These are phyloP conservation scores for Agaricus subrufescens DNA, from an alignment of 768 basidiomycete genomes.

Conservation along the genomic window DNA sequence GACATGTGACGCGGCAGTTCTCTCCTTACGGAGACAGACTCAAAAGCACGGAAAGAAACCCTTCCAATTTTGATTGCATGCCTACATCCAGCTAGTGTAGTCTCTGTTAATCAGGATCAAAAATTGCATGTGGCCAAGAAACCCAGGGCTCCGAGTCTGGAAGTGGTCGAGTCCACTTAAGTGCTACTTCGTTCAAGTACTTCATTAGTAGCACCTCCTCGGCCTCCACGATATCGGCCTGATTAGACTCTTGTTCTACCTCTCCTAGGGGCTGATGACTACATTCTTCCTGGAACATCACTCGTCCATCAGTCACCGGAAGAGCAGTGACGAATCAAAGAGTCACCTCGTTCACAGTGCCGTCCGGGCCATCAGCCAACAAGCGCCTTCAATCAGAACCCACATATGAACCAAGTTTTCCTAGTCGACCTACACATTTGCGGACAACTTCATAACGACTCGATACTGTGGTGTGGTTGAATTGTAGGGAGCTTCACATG, in stretches of 20 bases:
- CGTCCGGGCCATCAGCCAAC: not conserved
- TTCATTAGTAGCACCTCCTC: not conserved
- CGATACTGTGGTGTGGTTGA: conserved; percentile 34
- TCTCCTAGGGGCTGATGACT: not conserved
- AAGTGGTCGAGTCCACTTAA: too few species aligned
- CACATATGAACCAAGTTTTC: conserved; percentile 5
- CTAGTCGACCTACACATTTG: conserved; percentile 18
- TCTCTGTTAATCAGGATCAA: too few species aligned
- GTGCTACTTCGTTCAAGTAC: not conserved
- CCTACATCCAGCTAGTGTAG: too few species aligned
- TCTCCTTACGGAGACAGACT: too few species aligned
- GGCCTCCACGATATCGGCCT: not conserved
- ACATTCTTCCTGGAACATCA: not conserved
- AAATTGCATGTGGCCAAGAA: too few species aligned
- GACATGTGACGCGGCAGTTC: too few species aligned
- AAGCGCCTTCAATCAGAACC: conserved; percentile 6
- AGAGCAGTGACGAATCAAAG: conserved; percentile 6
- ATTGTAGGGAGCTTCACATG: conserved; percentile 39
- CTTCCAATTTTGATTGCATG: too few species aligned
- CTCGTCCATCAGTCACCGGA: not conserved
- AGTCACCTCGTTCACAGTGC: conserved; percentile 13
- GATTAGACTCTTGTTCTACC: not conserved
- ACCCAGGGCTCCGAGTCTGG: too few species aligned
- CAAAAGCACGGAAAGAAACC: too few species aligned
- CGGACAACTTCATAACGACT: conserved; percentile 37